phyloP scores from a whole-genome alignment of 495 filamentous ascomycete species.

The Thermothielavioides terrestris region DNA sequence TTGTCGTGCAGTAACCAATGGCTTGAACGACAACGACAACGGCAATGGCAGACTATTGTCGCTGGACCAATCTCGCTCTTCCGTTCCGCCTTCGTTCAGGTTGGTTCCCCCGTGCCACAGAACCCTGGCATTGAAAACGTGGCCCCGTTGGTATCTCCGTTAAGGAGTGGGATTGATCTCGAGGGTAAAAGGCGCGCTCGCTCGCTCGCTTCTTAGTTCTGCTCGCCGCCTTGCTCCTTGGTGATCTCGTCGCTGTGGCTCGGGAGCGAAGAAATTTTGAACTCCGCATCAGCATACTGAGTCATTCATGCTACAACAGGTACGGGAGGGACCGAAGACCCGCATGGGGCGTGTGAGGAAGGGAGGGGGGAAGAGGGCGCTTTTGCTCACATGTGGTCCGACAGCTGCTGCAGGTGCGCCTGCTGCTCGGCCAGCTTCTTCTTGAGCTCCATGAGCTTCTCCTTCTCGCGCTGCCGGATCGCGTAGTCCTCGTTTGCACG shows the following conservation, averaged over 20 bases:
- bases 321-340: neutral
- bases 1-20: neutral
- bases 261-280: too few species aligned
- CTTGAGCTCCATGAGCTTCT: conserved; percentile 69
- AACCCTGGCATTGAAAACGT: too few species aligned
- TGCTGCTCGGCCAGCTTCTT: conserved; percentile 73
- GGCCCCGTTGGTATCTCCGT: too few species aligned
- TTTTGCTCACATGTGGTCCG: conserved; percentile 73
- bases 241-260: conserved; percentile 58
- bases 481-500: conserved; percentile 74
- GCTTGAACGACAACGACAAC: neutral
- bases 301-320: too few species aligned
- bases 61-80: neutral
- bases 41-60: neutral
- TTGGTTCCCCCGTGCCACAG: too few species aligned
- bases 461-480: conserved; percentile 74
- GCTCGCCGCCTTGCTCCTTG: conserved; percentile 59
- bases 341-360: neutral
- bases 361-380: conserved; percentile 4
- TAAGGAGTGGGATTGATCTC: too few species aligned
- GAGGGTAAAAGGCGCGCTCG: too few species aligned
- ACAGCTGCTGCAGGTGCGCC: conserved; percentile 71
- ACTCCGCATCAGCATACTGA: neutral
- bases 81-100: neutral
- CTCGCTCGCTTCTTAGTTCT: too few species aligned